Percentiles rank a stretch among this genome's conserved stretches.
These are phyloP conservation scores for Lindgomyces ingoldianus DNA, from an alignment of 495 filamentous ascomycete genomes.

Conservation along the genomic window DNA sequence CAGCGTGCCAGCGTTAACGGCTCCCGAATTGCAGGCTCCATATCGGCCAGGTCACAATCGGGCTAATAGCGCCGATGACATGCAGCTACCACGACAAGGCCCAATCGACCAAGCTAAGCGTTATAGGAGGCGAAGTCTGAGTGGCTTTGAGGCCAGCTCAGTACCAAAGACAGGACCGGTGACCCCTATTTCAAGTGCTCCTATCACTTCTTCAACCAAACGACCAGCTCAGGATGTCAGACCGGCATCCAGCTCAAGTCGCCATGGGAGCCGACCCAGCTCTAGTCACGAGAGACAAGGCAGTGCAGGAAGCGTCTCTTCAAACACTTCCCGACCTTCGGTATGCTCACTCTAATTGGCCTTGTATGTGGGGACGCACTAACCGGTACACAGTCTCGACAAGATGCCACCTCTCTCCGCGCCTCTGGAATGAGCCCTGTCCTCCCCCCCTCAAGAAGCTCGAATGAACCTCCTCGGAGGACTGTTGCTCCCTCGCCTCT, in stretches of 20 bases:
- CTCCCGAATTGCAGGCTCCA: background rate
- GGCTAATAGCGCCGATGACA: conserved; percentile 58
- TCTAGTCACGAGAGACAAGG: conserved; percentile 59
- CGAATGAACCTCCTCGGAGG: conserved; percentile 71
- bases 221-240: conserved; percentile 36
- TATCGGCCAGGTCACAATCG: conserved; percentile 38
- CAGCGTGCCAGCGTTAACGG: conserved; percentile 9
- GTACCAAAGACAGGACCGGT: conserved; percentile 5
- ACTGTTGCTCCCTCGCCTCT: conserved; percentile 76
- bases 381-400: conserved; percentile 26
- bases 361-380: background rate
- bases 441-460: conserved; percentile 59
- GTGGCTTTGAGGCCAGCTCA: conserved; percentile 68
- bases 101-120: conserved; percentile 68
- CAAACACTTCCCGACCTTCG: conserved; percentile 51
- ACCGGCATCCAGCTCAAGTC: conserved; percentile 37
- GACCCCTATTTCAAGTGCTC: background rate
- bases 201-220: conserved; percentile 11
- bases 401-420: conserved; percentile 21
- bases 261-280: conserved; percentile 42
- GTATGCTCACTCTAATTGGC: conserved; percentile 35
- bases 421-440: background rate
- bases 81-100: conserved; percentile 46
- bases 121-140: conserved; percentile 80
- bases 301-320: conserved; percentile 57